Evolutionary conservation across 495 filamentous ascomycete genomes (phyloP), one percentile per base, ranked within the genome.

Genomic region (Podospora sp.): DNA sequence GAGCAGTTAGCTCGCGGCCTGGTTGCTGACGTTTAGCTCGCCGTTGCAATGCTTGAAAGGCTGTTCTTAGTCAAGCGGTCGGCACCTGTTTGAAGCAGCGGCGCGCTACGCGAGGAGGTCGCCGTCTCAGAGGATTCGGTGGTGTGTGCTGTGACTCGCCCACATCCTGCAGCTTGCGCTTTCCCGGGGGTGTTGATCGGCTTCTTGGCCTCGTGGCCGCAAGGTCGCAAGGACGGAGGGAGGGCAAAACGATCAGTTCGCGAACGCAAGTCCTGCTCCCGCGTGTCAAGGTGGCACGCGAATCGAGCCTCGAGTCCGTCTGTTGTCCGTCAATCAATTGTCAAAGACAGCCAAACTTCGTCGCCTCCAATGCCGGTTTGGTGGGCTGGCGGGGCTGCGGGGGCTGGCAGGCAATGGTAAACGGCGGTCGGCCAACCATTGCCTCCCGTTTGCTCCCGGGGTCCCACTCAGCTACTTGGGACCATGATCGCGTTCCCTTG

Each of bases 1-100:
- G 60, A 62, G 36, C 21, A 24, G 35, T 46, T 49, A 50, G 59
- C 11, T 60, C 1, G 57, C 24, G n/a, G 57, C 16, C 16, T 60
- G 57, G 57, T 33, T 60, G 57, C 57, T 60, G 57, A 60, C 57
- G 11, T 60, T 60, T 60, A 35, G 56, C 24, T 60, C 26, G 29
- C 57, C 24, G 26, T 60, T 60, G 57, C 18, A 35, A 60, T 35
- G 26, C 21, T 36, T 14, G 9, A 35, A 35, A 29, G 57, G n/a
- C 29, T 29, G 57, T 9, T 29, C 57, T 60, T 60, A 60, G 57
- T 60, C 57, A 60, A 25, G 24, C 25, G 25, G 24, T 26, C 57
- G 2, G 57, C 57, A 60, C 14, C 25, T 8, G 18, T 11, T n/a
- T 40, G 57, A 25, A 16, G 57, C 14, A 26, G 18, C 14, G 8